Base-by-base conservation (phyloP, 2,329 filamentous ascomycete genomes). In the Diplocarpon rosae region DNA sequence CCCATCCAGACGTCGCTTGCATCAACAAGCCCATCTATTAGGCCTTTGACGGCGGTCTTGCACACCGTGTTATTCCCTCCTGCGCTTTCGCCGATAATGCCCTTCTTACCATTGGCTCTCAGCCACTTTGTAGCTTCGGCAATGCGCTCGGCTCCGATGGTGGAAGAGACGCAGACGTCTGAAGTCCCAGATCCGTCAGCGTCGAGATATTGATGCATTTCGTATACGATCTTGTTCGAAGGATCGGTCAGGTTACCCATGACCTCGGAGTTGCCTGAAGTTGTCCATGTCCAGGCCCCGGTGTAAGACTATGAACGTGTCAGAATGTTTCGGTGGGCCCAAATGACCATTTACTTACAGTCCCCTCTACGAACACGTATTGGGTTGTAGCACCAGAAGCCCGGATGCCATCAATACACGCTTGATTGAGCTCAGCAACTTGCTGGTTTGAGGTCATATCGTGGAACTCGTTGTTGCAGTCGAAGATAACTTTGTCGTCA, bases 171-270 rank as follows among this genome's bases (percentile, higher is more conserved):
- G 55, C 75, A 78, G 20, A 62, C 61, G 2, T 60, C 63, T 6
- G 62, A 63, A 0, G 72, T 75, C 7, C 74, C 74, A 2, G 68
- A 72, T 45, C 71, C 69, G 48, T 77, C 73, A 0, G 61, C 63
- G 61, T 78, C 74, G 32, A 77, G 72, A 55, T 77, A 78, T 61
- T 78, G 74, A 57, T 78, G 74, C 74, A 78, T 77, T 56, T 78
- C 71, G 61, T 74, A 77, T 56, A 78, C 61, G 46, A 77, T 65
- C 55, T 72, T 73, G 62, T 75, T 62, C 33, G 63, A 48, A 0
- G 73, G 65, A 49, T 78, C 73, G 9, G 67, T 72, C 36, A 78
- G 65, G 17, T 52, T 65, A 46, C 74, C 64, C 37, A 63, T 62
- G 2, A 64, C 64, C 34, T 50, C 64, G n/a, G n/a, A n/a, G 17